Percentiles rank a stretch among this genome's conserved stretches.
Evolutionary conservation across 2,329 filamentous ascomycete genomes (phyloP).

Genomic region (Fusarium buxicola): DNA sequence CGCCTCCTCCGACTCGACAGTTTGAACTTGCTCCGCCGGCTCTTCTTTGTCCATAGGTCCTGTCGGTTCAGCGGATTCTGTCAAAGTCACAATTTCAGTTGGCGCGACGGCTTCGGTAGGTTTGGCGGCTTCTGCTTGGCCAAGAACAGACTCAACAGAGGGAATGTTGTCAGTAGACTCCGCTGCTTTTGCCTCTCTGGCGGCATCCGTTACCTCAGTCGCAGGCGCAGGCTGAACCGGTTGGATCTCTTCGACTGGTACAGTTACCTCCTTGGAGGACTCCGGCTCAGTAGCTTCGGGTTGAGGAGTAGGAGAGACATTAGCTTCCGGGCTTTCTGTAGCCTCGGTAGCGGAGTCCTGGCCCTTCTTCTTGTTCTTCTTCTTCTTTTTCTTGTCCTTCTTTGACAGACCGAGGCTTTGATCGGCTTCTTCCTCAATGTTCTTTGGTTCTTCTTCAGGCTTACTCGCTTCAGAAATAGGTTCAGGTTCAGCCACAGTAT

Average conservation of each 20-base stretch:
- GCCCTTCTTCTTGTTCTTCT: slow-evolving; percentile 31
- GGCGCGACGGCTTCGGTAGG: neutral
- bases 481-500: neutral
- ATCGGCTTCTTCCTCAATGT: slow-evolving; percentile 16
- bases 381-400: slow-evolving; percentile 50
- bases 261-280: neutral
- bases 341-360: slow-evolving; percentile 3
- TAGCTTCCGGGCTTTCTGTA: slow-evolving; percentile 14
- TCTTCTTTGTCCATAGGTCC: neutral
- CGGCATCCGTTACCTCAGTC: neutral
- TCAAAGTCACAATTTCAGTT: neutral
- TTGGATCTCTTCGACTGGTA: neutral
- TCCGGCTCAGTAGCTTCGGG: neutral
- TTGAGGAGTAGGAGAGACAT: neutral
- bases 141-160: slow-evolving; percentile 11
- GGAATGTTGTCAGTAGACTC: neutral
- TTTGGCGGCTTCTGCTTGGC: neutral
- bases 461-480: neutral
- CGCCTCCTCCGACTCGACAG: neutral
- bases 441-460: slow-evolving; percentile 10
- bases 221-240: neutral
- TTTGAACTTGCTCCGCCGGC: neutral
- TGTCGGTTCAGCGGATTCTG: neutral
- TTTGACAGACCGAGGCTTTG: slow-evolving; percentile 29
- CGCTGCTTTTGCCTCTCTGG: neutral